A percentile compares a stretch with the other conserved stretches of the same genome.
phyloP scores from a whole-genome alignment of 805 yeast genomes.

The Yamadazyma insecticola region DNA sequence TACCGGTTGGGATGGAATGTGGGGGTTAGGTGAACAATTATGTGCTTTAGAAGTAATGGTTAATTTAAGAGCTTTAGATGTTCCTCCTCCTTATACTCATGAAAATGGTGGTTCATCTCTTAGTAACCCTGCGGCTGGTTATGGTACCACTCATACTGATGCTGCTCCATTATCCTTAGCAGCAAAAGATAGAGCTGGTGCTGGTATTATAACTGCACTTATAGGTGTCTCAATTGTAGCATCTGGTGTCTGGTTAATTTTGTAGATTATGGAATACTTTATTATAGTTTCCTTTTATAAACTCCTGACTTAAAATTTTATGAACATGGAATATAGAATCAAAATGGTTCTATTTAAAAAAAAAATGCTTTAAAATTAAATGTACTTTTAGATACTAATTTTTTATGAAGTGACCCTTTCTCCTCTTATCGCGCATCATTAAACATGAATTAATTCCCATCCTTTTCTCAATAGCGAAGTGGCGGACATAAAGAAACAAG shows the following conservation, averaged over 20 bases:
- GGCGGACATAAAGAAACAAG: too few species aligned
- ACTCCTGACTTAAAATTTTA: too few species aligned
- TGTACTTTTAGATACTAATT: too few species aligned
- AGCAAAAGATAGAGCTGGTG: slow-evolving; percentile 75
- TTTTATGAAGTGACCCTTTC: too few species aligned
- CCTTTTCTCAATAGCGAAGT: too few species aligned
- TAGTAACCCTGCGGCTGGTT: slow-evolving; percentile 70
- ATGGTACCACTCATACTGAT: slow-evolving; percentile 33
- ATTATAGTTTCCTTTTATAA: background rate
- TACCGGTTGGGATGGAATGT: slow-evolving; percentile 56
- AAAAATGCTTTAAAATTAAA: too few species aligned
- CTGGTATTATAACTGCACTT: slow-evolving; percentile 80
- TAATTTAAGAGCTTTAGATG: slow-evolving; percentile 34
- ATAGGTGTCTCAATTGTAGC: slow-evolving; percentile 43
- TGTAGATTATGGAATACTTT: slow-evolving; percentile 4
- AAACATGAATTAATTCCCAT: too few species aligned
- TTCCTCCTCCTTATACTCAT: slow-evolving; percentile 60
- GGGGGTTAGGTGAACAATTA: slow-evolving; percentile 80
- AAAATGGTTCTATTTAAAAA: too few species aligned
- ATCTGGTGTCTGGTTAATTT: slow-evolving; percentile 41
- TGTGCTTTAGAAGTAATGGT: slow-evolving; percentile 63
- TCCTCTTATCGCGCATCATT: background rate
- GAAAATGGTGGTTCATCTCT: slow-evolving; percentile 63
- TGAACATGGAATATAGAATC: slow-evolving; percentile 1
- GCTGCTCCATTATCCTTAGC: slow-evolving; percentile 39